Evolutionary conservation across 768 basidiomycete species (phyloP).

Genomic region (Mycena albidolilacea): DNA sequence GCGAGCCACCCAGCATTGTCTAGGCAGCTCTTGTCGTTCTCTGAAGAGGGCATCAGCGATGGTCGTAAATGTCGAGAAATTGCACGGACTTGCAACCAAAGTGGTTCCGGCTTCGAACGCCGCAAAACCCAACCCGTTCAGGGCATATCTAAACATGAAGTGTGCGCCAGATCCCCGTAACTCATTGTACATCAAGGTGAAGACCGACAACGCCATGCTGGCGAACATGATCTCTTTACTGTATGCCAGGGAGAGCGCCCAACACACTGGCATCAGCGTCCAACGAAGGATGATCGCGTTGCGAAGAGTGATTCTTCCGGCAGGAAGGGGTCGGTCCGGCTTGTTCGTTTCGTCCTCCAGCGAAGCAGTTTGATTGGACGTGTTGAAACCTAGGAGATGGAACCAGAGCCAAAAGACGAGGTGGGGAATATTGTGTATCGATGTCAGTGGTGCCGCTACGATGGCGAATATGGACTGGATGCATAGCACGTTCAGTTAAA

Average conservation of each 20-base stretch:
- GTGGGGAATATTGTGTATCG: background rate
- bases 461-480: slow-evolving; percentile 38
- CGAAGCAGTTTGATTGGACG: slow-evolving; percentile 8
- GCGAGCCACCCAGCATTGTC: slow-evolving; percentile 30
- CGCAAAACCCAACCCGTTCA: too few species aligned
- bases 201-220: slow-evolving; percentile 31
- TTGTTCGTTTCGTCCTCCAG: slow-evolving; percentile 53
- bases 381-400: too few species aligned
- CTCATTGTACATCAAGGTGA: slow-evolving; percentile 16
- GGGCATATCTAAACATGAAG: too few species aligned
- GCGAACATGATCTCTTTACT: slow-evolving; percentile 31
- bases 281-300: slow-evolving; percentile 46
- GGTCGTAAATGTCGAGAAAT: background rate
- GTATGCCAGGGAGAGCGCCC: slow-evolving; percentile 15
- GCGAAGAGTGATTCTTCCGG: slow-evolving; percentile 45
- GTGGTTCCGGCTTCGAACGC: slow-evolving; percentile 27
- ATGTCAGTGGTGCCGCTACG: slow-evolving; percentile 32
- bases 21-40: slow-evolving; percentile 38
- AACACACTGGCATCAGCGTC: slow-evolving; percentile 47
- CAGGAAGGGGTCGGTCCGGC: slow-evolving; percentile 52
- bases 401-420: too few species aligned
- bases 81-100: slow-evolving; percentile 35
- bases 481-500: background rate
- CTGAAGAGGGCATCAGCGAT: slow-evolving; percentile 23
- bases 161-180: too few species aligned